Evolutionary conservation across 352 stramenopile species (phyloP).

Genomic region (Phytophthora gonapodyides): DNA sequence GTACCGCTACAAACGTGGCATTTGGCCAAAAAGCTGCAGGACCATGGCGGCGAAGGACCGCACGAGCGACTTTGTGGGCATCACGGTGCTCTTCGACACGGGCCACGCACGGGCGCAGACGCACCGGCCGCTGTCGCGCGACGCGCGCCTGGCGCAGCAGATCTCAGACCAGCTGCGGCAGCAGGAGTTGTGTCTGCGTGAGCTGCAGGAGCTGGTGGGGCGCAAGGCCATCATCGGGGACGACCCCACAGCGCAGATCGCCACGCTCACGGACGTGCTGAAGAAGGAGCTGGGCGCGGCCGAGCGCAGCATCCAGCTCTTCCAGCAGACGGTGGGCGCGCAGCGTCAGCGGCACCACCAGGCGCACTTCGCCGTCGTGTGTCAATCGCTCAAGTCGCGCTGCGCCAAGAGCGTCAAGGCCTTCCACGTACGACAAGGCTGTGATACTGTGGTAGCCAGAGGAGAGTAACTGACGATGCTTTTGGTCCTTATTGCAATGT

Average conservation of each 20-base stretch:
- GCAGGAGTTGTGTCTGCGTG: constrained; percentile 78
- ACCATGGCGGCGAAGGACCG: constrained; percentile 52
- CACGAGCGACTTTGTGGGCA: constrained; percentile 85
- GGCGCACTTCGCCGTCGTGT: constrained; percentile 82
- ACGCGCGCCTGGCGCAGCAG: constrained; percentile 75
- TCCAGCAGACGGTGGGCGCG: constrained; percentile 60
- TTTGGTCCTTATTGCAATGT: constrained; percentile 3
- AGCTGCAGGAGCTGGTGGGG: constrained; percentile 71
- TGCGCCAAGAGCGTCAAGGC: constrained; percentile 82
- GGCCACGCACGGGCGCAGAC: constrained; percentile 47
- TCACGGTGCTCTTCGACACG: constrained; percentile 84
- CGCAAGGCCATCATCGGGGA: constrained; percentile 84
- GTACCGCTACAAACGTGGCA: too few species aligned
- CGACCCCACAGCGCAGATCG: constrained; percentile 76
- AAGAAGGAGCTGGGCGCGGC: constrained; percentile 73
- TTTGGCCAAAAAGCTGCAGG: too few species aligned
- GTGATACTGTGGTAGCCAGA: background rate
- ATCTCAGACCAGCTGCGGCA: constrained; percentile 82
- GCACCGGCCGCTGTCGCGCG: constrained; percentile 71
- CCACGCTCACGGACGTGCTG: constrained; percentile 74
- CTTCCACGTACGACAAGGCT: constrained; percentile 61
- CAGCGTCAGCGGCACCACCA: constrained; percentile 76
- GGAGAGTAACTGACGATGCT: constrained; percentile 14
- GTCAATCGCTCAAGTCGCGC: constrained; percentile 76
- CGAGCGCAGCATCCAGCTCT: constrained; percentile 69